phyloP scores from a whole-genome alignment of 129 eudicot species.

The Deinandra increscens region DNA sequence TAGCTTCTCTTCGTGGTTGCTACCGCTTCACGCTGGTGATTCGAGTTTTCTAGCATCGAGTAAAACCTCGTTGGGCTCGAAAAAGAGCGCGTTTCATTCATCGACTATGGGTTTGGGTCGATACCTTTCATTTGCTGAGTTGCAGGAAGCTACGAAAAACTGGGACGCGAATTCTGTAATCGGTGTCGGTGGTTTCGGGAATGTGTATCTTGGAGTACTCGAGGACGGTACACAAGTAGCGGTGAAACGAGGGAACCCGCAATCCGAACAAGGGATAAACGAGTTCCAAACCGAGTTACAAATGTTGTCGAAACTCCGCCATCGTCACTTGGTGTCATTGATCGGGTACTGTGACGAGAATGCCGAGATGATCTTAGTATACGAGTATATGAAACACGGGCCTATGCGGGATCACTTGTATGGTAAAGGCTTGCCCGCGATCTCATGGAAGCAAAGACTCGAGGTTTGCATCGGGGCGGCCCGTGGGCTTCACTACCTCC shows the following conservation, averaged over 20 bases:
- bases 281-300: slow-evolving; percentile 94
- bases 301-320: slow-evolving; percentile 91
- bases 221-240: slow-evolving; percentile 81
- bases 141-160: slow-evolving; percentile 67
- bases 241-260: slow-evolving; percentile 84
- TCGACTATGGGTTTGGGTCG: slow-evolving; percentile 79
- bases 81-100: slow-evolving; percentile 60
- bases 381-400: slow-evolving; percentile 89
- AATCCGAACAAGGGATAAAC: slow-evolving; percentile 86
- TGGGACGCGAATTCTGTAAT: slow-evolving; percentile 65
- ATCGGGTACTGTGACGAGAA: slow-evolving; percentile 95
- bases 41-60: slow-evolving; percentile 47
- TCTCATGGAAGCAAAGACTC: slow-evolving; percentile 84
- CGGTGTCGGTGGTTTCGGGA: slow-evolving; percentile 95
- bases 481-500: slow-evolving; percentile 93
- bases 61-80: slow-evolving; percentile 62
- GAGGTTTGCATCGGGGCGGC: slow-evolving; percentile 91
- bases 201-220: slow-evolving; percentile 65
- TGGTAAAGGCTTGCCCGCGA: slow-evolving; percentile 53
- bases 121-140: slow-evolving; percentile 58
- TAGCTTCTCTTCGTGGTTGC: slow-evolving; percentile 89
- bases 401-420: slow-evolving; percentile 85
- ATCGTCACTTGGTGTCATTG: slow-evolving; percentile 83
- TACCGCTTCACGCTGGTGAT: slow-evolving; percentile 82
- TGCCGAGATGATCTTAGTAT: slow-evolving; percentile 81